These are phyloP conservation scores for Suhomyces chickasaworum DNA, from an alignment of 1,139 yeast genomes.

Conservation along the genomic window DNA sequence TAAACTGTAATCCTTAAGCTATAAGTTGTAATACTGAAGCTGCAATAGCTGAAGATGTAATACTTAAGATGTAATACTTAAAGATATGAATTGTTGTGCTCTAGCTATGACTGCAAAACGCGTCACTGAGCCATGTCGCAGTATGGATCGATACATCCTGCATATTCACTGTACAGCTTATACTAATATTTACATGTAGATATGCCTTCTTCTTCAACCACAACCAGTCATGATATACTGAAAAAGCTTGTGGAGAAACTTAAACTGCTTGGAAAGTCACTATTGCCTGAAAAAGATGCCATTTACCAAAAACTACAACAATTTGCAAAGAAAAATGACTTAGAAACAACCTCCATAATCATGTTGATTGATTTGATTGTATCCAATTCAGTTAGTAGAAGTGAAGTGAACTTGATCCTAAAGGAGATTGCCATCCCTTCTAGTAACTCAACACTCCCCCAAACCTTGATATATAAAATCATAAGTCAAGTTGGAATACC, in stretches of 20 bases:
- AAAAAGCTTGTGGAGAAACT: background rate
- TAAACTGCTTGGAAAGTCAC: background rate
- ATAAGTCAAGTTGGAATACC: conserved; percentile 34
- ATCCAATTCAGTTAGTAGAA: conserved; percentile 8
- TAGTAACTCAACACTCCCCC: conserved; percentile 12
- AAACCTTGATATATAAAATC: conserved; percentile 23
- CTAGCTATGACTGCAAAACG: too few relatives aligned
- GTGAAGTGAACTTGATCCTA: conserved; percentile 15
- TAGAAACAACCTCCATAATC: conserved; percentile 9
- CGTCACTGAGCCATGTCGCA: too few relatives aligned
- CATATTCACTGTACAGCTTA: too few relatives aligned
- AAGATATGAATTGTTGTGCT: too few relatives aligned
- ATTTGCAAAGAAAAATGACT: conserved; percentile 8
- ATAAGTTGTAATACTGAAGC: too few relatives aligned
- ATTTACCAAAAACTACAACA: conserved; percentile 4
- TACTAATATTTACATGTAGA: background rate
- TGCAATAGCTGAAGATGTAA: too few relatives aligned
- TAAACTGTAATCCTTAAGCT: too few relatives aligned
- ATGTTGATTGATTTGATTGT: conserved; percentile 10
- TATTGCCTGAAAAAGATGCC: background rate
- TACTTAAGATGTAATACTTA: too few relatives aligned
- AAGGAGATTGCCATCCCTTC: conserved; percentile 18
- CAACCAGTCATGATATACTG: background rate
- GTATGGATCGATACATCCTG: too few relatives aligned
- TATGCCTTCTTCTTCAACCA: background rate